Evolutionary conservation across 2,329 filamentous ascomycete genomes (phyloP).

Genomic region (Hypoxylon sp.): DNA sequence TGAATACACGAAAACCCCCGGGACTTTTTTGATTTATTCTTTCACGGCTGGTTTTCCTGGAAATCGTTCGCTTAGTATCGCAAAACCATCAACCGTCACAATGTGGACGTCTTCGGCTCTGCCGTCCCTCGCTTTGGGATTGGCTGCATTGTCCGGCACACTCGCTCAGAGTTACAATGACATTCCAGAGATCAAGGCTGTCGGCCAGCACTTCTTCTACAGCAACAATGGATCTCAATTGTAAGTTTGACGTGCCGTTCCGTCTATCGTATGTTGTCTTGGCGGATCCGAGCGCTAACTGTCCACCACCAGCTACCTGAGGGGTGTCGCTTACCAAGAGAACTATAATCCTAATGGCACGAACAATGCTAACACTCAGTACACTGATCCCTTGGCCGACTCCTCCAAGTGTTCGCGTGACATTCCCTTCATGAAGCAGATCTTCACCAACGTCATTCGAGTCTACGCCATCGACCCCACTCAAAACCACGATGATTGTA

Average conservation of each 20-base stretch:
- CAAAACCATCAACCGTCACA: conserved; percentile 22
- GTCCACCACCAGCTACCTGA: conserved; percentile 74
- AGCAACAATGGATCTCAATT: conserved; percentile 78
- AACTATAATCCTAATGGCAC: conserved; percentile 72
- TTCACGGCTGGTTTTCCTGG: conserved; percentile 19
- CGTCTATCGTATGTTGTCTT: conserved; percentile 22
- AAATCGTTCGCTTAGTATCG: conserved; percentile 35
- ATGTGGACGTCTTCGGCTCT: conserved; percentile 52
- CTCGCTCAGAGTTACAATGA: conserved; percentile 51
- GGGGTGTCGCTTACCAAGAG: conserved; percentile 95
- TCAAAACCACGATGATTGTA: conserved; percentile 84
- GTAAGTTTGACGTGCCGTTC: conserved; percentile 55
- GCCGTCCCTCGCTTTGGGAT: conserved; percentile 46
- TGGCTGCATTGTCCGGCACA: conserved; percentile 49
- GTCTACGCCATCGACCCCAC: conserved; percentile 92
- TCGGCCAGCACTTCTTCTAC: conserved; percentile 57
- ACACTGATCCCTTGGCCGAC: conserved; percentile 87
- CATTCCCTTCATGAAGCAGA: conserved; percentile 81
- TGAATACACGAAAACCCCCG: conserved; percentile 10
- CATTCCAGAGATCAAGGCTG: conserved; percentile 53
- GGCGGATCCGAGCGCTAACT: conserved; percentile 42
- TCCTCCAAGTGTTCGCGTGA: conserved; percentile 82
- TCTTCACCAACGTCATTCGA: conserved; percentile 93
- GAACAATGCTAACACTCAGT: conserved; percentile 65
- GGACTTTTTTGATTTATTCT: conserved; percentile 28